Conservation (phyloP, 164 flowering plant species). For the Euptelea pleiosperma region DNA sequence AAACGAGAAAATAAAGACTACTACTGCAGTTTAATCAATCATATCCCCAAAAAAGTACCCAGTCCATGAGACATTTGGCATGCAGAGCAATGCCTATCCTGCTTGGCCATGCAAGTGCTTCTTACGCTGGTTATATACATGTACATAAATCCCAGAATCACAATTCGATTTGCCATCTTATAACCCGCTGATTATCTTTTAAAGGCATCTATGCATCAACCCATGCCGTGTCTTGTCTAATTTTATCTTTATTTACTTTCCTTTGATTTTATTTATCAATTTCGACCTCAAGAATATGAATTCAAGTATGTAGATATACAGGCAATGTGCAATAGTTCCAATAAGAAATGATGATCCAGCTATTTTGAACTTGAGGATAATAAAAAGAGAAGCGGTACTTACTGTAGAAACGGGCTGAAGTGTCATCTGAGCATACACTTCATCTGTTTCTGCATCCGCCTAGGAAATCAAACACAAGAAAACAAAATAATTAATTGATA, state of each 20-base stretch:
- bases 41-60: too few species aligned
- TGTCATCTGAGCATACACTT: conserved; percentile 98
- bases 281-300: conserved; percentile 1
- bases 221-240: background rate
- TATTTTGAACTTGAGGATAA: background rate
- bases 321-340: background rate
- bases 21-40: too few species aligned
- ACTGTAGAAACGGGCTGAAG: conserved; percentile 95
- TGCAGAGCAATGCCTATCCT: too few species aligned
- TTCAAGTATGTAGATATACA: too few species aligned
- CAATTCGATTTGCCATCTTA: background rate
- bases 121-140: too few species aligned
- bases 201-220: background rate
- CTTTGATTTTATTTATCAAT: background rate
- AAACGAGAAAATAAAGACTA: background rate
- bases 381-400: conserved; percentile 15
- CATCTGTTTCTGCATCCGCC: conserved; percentile 99
- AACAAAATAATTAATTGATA: background rate
- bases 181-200: background rate
- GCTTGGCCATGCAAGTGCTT: too few species aligned
- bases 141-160: too few species aligned
- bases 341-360: background rate
- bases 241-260: too few species aligned
- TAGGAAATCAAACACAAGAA: conserved; percentile 25
- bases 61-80: too few species aligned